These are phyloP conservation scores for Suillus weaverae DNA, from an alignment of 768 basidiomycete genomes.

Conservation along the genomic window DNA sequence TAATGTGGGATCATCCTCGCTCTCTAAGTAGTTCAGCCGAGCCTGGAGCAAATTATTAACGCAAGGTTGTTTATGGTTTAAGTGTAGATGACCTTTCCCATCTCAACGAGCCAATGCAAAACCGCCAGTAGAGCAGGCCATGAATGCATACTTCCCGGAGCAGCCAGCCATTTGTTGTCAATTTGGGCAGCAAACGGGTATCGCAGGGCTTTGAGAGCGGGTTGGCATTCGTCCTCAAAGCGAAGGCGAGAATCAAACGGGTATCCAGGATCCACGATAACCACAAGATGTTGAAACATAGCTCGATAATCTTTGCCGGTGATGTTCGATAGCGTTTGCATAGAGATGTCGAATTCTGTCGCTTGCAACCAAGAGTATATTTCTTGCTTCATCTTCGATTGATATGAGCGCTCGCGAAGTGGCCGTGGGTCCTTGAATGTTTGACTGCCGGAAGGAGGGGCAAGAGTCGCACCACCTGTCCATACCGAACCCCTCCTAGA, in stretches of 20 bases:
- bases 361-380: conserved; percentile 68
- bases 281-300: conserved; percentile 79
- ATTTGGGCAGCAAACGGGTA: conserved; percentile 83
- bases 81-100: conserved; percentile 66
- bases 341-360: conserved; percentile 65
- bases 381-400: conserved; percentile 74
- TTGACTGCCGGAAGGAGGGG: conserved; percentile 54
- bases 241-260: conserved; percentile 53
- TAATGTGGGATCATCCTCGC: conserved; percentile 60
- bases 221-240: conserved; percentile 82
- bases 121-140: conserved; percentile 90
- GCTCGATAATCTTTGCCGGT: conserved; percentile 84
- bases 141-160: conserved; percentile 87
- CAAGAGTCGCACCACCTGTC: conserved; percentile 48
- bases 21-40: conserved; percentile 49
- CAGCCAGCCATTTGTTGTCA: conserved; percentile 83
- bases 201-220: conserved; percentile 67
- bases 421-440: conserved; percentile 73
- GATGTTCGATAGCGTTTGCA: conserved; percentile 71
- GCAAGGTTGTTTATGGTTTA: background rate
- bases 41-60: conserved; percentile 23
- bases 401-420: conserved; percentile 73
- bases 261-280: conserved; percentile 68
- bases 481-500: conserved; percentile 77
- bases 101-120: conserved; percentile 88